phyloP scores from a whole-genome alignment of 2,329 filamentous ascomycete genomes.

The Aspergillus ochraceus region DNA sequence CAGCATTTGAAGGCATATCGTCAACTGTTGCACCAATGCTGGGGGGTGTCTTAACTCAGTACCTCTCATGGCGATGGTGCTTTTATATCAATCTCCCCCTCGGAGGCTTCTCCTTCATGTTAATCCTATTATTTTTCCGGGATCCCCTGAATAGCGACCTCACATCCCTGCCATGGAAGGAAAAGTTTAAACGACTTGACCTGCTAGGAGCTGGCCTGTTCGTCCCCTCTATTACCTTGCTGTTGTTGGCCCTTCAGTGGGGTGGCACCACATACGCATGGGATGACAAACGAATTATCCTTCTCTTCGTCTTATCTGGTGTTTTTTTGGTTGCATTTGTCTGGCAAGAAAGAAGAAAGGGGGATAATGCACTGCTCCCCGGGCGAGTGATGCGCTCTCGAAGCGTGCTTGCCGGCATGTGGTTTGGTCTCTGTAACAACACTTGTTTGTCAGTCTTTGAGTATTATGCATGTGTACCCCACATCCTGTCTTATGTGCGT shows the following conservation, averaged over 20 bases:
- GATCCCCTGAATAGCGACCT: conserved; percentile 33
- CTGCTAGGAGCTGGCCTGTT: conserved; percentile 34
- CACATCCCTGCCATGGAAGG: conserved; percentile 26
- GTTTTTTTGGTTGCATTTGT: conserved; percentile 28
- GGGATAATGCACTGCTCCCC: conserved; percentile 6
- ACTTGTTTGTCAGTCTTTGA: conserved; percentile 1
- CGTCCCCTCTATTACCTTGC: conserved; percentile 6
- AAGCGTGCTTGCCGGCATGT: conserved; percentile 6
- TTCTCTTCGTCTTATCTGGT: conserved; percentile 45
- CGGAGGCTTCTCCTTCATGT: conserved; percentile 40
- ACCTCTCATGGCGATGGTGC: conserved; percentile 14
- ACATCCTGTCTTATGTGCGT: too few species aligned
- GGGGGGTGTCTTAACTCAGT: conserved; percentile 4
- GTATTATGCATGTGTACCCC: neutral
- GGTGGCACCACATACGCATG: conserved; percentile 40
- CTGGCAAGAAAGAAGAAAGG: neutral
- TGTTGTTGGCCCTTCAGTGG: conserved; percentile 27
- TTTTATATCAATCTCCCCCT: conserved; percentile 46
- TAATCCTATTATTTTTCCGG: conserved; percentile 50
- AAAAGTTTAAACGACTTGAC: conserved; percentile 33
- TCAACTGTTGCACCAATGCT: conserved; percentile 1
- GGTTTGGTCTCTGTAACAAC: conserved; percentile 4
- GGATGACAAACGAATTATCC: conserved; percentile 41
- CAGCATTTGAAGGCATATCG: neutral
- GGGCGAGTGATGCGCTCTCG: conserved; percentile 1